phyloP scores from a whole-genome alignment of 768 basidiomycete species.

The Amanita pseudoporphyria region DNA sequence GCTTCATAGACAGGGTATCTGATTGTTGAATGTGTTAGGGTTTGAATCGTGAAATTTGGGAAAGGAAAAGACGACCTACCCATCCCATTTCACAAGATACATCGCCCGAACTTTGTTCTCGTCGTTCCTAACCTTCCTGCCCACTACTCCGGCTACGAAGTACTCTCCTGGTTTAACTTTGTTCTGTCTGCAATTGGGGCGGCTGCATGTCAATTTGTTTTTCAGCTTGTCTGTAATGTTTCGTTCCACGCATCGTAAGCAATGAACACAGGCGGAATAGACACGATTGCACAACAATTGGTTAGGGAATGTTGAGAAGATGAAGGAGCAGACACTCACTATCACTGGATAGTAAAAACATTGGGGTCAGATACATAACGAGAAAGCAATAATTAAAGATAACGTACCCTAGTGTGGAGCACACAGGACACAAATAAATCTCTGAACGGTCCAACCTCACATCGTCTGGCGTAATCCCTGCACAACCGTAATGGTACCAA shows the following conservation, averaged over 20 bases:
- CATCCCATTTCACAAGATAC: slow-evolving; percentile 34
- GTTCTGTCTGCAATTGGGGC: slow-evolving; percentile 20
- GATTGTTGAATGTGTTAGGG: neutral
- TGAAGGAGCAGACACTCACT: neutral
- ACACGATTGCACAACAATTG: neutral
- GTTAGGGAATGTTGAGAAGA: neutral
- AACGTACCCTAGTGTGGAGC: slow-evolving; percentile 23
- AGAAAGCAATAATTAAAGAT: neutral
- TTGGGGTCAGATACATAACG: neutral
- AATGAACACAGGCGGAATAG: too few species aligned
- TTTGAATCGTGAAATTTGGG: neutral
- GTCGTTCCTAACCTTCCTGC: slow-evolving; percentile 17
- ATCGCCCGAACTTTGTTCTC: slow-evolving; percentile 13
- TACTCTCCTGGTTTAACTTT: slow-evolving; percentile 14
- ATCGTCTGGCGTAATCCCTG: slow-evolving; percentile 29
- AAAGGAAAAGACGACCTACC: slow-evolving; percentile 17
- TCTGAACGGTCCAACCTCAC: slow-evolving; percentile 20
- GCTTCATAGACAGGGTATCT: slow-evolving; percentile 25
- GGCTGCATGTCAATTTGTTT: slow-evolving; percentile 12
- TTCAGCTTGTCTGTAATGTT: neutral
- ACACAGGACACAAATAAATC: slow-evolving; percentile 34
- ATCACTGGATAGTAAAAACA: neutral
- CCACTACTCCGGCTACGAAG: slow-evolving; percentile 26
- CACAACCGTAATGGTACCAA: slow-evolving; percentile 49
- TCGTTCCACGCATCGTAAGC: too few species aligned